Conservation (phyloP, 1,284 basidiomycete genomes). For the Trichosporon sp. region DNA sequence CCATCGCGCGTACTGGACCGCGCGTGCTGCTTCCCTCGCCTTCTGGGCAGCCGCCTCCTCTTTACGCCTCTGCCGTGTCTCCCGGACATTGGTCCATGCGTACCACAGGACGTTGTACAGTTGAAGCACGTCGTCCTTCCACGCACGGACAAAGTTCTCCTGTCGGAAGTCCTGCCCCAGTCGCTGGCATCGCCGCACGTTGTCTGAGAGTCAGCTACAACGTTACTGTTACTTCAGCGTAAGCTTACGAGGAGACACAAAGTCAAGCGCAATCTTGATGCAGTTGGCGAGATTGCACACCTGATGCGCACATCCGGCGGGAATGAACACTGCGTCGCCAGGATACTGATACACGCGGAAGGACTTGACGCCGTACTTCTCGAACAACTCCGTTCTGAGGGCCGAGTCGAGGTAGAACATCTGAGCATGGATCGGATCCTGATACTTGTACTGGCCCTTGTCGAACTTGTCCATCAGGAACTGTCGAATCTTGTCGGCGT, state of each 20-base stretch:
- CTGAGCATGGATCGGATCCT: slow-evolving; percentile 89
- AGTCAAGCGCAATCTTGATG: slow-evolving; percentile 94
- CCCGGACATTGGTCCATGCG: slow-evolving; percentile 38
- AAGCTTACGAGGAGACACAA: slow-evolving; percentile 64
- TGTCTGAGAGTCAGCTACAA: slow-evolving; percentile 53
- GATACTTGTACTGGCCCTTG: slow-evolving; percentile 21
- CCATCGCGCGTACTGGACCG: slow-evolving; percentile 17
- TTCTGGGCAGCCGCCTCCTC: slow-evolving; percentile 21
- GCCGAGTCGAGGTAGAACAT: slow-evolving; percentile 73
- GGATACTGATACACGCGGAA: slow-evolving; percentile 81
- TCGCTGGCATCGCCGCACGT: slow-evolving; percentile 73
- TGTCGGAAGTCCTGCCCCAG: slow-evolving; percentile 82
- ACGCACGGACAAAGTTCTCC: slow-evolving; percentile 75
- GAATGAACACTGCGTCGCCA: slow-evolving; percentile 92
- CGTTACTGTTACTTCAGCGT: background rate
- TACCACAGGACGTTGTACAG: slow-evolving; percentile 84
- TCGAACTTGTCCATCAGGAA: slow-evolving; percentile 58
- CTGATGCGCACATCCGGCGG: slow-evolving; percentile 92
- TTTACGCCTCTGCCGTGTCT: slow-evolving; percentile 25
- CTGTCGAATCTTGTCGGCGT: slow-evolving; percentile 67
- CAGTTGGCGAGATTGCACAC: slow-evolving; percentile 73
- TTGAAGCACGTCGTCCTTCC: slow-evolving; percentile 93
- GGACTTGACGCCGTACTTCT: slow-evolving; percentile 64
- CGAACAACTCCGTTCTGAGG: slow-evolving; percentile 63
- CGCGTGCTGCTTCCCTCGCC: slow-evolving; percentile 14